Percentiles rank a stretch among this genome's conserved stretches.
Conservation (phyloP, 371 early-diverging fungal genomes). For the Choanephora cucurbitarum region DNA sequence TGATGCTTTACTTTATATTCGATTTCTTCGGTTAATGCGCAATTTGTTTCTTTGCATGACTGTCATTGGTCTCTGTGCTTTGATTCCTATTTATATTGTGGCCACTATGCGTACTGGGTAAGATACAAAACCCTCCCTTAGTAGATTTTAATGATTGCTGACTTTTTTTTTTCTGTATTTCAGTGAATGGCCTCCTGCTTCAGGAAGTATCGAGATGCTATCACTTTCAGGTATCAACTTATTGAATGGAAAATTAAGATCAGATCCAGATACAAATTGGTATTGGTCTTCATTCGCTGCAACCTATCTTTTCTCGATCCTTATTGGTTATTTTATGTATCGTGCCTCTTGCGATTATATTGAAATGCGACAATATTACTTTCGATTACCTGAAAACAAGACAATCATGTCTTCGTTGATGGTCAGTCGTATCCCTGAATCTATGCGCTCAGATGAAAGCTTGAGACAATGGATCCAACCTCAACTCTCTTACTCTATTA, state of each 20-base stretch:
- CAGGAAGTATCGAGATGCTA: slow-evolving; percentile 36
- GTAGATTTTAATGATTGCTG: background rate
- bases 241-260: slow-evolving; percentile 24
- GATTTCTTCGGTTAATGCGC: slow-evolving; percentile 66
- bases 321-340: slow-evolving; percentile 56
- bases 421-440: slow-evolving; percentile 67
- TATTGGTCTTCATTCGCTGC: slow-evolving; percentile 70
- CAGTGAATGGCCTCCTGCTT: slow-evolving; percentile 52
- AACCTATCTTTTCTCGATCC: slow-evolving; percentile 60
- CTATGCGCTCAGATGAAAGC: slow-evolving; percentile 56
- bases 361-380: slow-evolving; percentile 60
- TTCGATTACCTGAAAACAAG: slow-evolving; percentile 59
- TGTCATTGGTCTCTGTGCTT: slow-evolving; percentile 58
- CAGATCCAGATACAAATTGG: slow-evolving; percentile 39
- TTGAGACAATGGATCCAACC: slow-evolving; percentile 57
- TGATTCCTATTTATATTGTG: slow-evolving; percentile 65
- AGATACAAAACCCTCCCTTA: background rate
- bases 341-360: slow-evolving; percentile 65
- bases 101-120: slow-evolving; percentile 51
- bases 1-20: slow-evolving; percentile 79
- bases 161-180: background rate
- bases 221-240: slow-evolving; percentile 43
- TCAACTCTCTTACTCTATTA: slow-evolving; percentile 49
- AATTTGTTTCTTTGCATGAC: slow-evolving; percentile 57
- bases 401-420: slow-evolving; percentile 66